Evolutionary conservation across 176 grass and related monocot genomes (phyloP), one percentile per base, ranked within the genome.

Genomic region (Rhynchospora tenuis): DNA sequence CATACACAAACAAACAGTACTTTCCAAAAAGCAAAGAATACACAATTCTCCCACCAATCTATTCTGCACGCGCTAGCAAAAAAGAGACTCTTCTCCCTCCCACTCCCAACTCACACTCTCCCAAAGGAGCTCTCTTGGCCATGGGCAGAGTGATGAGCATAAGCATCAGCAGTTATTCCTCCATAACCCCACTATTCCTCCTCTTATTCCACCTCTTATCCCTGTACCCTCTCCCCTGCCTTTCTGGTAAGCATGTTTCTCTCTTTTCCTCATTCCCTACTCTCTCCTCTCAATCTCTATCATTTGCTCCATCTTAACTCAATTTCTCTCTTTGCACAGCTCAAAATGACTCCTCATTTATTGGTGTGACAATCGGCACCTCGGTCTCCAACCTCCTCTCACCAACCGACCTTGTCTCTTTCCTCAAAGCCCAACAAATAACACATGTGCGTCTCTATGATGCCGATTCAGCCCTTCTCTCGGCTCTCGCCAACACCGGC

Each of bases 351-450:
- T 54, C 79, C 7, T 89, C 93, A 20, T 99, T 90, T 84, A 84
- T 99, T 20, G 96, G 96, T 60, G 93, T 99, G 19, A 95, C 87
- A 81, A 89, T 99, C 42, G 96, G 96, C 46, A 99, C 93, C 59
- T 88, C 83, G 52, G 91, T 95, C 46, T 90, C 96, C 70, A 89
- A 89, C 86, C 91, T 99, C 29, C 86, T 99, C 57, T 83, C 92
- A 20, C 91, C 96, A 20, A 78, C 84, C 14, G 96, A 99, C 85
- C 88, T 99, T 9, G 88, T 85, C 2, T 74, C 77, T 14, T 95
- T 99, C 89, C 89, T 99, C 17, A 83, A 85, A 58, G 84, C 85
- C 55, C 86, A 99, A 87, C 93, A 68, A 80, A 99, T 99, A 74
- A 89, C 88, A 5, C 93, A 80, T 59, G 89, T 99, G 59, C 91